Evolutionary conservation across 805 yeast genomes (phyloP).

Genomic region (Wickerhamiella occidentalis): DNA sequence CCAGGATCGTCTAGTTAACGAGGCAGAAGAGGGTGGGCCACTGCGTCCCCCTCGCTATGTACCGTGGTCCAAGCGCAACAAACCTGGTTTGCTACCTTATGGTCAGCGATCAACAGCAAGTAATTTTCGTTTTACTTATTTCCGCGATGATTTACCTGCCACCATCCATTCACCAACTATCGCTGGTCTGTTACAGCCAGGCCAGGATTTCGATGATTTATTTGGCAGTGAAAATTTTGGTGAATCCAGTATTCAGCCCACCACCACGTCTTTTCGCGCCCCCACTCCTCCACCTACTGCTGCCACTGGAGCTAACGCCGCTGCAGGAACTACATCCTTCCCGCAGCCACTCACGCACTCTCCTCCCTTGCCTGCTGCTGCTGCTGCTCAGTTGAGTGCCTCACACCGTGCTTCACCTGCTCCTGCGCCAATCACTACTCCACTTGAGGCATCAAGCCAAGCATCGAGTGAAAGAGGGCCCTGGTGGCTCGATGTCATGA

Average conservation of each 20-base stretch:
- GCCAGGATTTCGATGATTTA: constrained; percentile 45
- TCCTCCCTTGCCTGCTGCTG: constrained; percentile 12
- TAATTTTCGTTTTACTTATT: constrained; percentile 74
- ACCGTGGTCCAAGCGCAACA: constrained; percentile 50
- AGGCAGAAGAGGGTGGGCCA: constrained; percentile 46
- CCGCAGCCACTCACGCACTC: constrained; percentile 3
- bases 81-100: constrained; percentile 10
- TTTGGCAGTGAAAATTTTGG: constrained; percentile 28
- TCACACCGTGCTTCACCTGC: constrained; percentile 8
- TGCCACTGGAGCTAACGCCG: background rate
- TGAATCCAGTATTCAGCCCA: background rate
- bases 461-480: constrained; percentile 34
- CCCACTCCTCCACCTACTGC: background rate
- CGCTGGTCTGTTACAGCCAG: constrained; percentile 61
- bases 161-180: constrained; percentile 84
- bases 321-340: background rate
- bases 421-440: constrained; percentile 4
- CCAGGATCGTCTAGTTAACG: constrained; percentile 37
- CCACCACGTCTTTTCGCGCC: background rate
- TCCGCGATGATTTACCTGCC: constrained; percentile 78
- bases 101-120: constrained; percentile 22
- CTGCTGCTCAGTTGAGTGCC: constrained; percentile 6
- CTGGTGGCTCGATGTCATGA: constrained; percentile 86
- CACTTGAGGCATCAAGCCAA: background rate
- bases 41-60: constrained; percentile 62